Evolutionary conservation across 225 moss, liverwort and hornwort genomes (phyloP).

Genomic region (Marchantia paleacea): DNA sequence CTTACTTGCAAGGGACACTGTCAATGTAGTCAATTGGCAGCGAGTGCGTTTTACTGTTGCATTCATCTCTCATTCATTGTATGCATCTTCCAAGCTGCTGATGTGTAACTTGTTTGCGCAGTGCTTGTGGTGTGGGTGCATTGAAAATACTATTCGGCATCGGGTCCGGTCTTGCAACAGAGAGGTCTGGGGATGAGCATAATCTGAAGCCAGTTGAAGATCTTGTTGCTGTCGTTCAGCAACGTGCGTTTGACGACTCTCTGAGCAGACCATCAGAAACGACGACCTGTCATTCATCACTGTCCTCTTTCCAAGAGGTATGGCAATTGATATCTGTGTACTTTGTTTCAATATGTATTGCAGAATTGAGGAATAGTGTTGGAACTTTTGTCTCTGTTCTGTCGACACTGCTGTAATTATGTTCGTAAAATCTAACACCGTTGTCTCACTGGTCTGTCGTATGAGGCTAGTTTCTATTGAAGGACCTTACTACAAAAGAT

Average conservation of each 20-base stretch:
- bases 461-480: too few species aligned
- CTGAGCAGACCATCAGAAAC: conserved; percentile 18
- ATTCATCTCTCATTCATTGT: neutral
- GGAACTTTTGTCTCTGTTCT: too few species aligned
- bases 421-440: too few species aligned
- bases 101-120: conserved; percentile 36
- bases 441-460: too few species aligned
- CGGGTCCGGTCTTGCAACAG: conserved; percentile 31
- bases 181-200: conserved; percentile 33
- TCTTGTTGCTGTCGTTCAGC: conserved; percentile 46
- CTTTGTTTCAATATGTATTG: neutral
- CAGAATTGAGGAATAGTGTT: too few species aligned
- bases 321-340: neutral
- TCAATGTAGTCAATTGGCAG: too few species aligned
- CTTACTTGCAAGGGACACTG: too few species aligned
- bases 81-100: neutral
- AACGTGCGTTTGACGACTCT: conserved; percentile 29
- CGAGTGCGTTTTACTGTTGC: neutral
- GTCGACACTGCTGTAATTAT: too few species aligned
- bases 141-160: conserved; percentile 75
- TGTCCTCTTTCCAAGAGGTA: conserved; percentile 59
- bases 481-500: too few species aligned
- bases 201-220: conserved; percentile 48
- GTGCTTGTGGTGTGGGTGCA: conserved; percentile 64
- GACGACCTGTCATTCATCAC: conserved; percentile 29